These are phyloP conservation scores for Flueggea neowawraea DNA, from an alignment of 441 rosid species.

Conservation along the genomic window DNA sequence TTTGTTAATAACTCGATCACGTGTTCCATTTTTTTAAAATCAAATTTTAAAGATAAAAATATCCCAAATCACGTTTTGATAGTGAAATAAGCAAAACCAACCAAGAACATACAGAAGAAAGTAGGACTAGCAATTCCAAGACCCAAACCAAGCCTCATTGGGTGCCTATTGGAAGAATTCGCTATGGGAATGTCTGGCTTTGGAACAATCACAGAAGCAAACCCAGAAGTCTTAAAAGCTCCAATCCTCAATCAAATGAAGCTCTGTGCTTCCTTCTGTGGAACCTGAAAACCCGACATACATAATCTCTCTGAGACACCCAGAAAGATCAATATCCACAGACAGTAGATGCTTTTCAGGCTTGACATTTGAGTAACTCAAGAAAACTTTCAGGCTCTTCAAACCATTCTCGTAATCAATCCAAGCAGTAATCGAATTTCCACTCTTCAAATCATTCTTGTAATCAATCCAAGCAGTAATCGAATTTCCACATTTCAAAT, in stretches of 20 bases:
- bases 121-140: constrained; percentile 80
- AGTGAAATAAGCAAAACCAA: constrained; percentile 60
- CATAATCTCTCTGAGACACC: constrained; percentile 46
- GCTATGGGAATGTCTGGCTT: constrained; percentile 34
- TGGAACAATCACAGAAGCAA: constrained; percentile 34
- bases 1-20: no score
- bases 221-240: constrained; percentile 68
- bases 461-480: constrained; percentile 83
- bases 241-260: constrained; percentile 72
- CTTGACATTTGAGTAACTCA: constrained; percentile 54
- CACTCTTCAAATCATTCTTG: constrained; percentile 79
- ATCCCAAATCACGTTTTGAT: no score
- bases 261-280: constrained; percentile 92
- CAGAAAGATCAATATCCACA: constrained; percentile 64
- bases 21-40: no score
- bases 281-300: constrained; percentile 88
- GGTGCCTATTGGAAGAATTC: constrained; percentile 30
- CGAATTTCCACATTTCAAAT: constrained; percentile 68
- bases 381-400: constrained; percentile 55
- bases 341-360: constrained; percentile 51
- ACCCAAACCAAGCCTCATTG: constrained; percentile 50
- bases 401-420: constrained; percentile 80
- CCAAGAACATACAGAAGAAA: constrained; percentile 59
- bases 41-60: no score
- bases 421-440: constrained; percentile 66